These are phyloP conservation scores for Cymbopogon flexuosus DNA, from an alignment of 202 grass and related monocot species.

Conservation along the genomic window DNA sequence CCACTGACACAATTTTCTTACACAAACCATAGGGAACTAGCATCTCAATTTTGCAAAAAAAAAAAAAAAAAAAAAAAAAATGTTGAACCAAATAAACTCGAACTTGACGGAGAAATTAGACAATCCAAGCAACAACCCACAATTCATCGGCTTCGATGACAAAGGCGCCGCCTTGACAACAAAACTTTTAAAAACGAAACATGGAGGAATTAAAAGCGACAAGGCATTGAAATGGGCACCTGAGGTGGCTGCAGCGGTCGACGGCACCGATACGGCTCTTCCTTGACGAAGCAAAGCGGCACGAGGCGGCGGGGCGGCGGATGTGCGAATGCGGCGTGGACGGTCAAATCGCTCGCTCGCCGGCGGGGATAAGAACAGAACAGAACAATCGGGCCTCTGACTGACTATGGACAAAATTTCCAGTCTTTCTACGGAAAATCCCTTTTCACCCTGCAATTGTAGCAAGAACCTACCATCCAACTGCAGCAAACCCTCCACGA, in stretches of 20 bases:
- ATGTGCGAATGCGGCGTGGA: slow-evolving; percentile 4
- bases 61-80: too few species aligned
- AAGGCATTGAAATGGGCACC: slow-evolving; percentile 27
- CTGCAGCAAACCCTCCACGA: not conserved
- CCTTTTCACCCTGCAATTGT: not conserved
- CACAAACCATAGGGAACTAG: not conserved
- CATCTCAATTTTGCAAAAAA: not conserved
- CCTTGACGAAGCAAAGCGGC: not conserved
- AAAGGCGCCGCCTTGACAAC: slow-evolving; percentile 7
- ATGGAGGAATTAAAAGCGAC: not conserved
- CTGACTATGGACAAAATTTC: not conserved
- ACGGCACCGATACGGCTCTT: not conserved
- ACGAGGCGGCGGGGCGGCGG: not conserved
- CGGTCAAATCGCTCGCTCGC: slow-evolving; percentile 30
- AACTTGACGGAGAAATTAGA: not conserved
- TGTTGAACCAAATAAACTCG: not conserved
- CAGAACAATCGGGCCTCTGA: not conserved
- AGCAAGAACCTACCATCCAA: slow-evolving; percentile 10
- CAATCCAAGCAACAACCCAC: not conserved
- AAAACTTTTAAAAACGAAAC: not conserved
- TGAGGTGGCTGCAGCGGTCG: slow-evolving; percentile 3
- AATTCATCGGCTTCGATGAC: not conserved
- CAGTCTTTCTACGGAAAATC: not conserved
- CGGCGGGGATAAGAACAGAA: slow-evolving; percentile 18
- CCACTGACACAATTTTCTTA: not conserved